Percentiles rank a stretch among this genome's conserved stretches.
These are phyloP conservation scores for Trichosanthes cucumerina DNA, from an alignment of 306 rosid species.

Conservation along the genomic window DNA sequence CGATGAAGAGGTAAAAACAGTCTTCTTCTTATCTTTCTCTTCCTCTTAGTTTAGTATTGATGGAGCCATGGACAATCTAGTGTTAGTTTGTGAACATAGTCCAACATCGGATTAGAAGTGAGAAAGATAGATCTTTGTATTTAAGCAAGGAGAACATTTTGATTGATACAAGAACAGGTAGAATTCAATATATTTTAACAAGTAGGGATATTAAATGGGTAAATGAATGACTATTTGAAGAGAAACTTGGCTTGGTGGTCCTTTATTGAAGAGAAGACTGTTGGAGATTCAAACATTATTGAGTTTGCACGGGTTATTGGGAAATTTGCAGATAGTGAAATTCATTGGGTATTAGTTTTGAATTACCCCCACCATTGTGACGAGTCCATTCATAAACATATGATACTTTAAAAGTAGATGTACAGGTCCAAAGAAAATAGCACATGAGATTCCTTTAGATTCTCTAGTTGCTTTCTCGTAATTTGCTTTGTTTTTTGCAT, in stretches of 20 bases:
- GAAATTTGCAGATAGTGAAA: background rate
- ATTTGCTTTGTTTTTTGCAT: background rate
- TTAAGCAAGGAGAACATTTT: background rate
- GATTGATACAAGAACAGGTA: background rate
- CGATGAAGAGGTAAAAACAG: constrained; percentile 53
- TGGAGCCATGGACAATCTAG: background rate
- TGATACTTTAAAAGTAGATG: background rate
- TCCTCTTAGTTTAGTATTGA: background rate
- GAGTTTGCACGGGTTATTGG: background rate
- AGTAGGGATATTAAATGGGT: background rate
- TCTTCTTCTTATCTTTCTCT: background rate
- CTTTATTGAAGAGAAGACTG: background rate
- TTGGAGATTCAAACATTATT: background rate
- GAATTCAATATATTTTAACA: background rate
- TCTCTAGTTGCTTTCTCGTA: background rate
- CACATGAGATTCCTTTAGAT: background rate
- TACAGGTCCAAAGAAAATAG: background rate
- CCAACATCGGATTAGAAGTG: background rate
- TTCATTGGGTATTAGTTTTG: background rate
- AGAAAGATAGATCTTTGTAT: background rate
- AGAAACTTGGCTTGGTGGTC: background rate
- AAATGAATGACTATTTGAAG: background rate
- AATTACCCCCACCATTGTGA: background rate
- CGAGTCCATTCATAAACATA: background rate
- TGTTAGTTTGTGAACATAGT: background rate